Percentiles rank a stretch among this genome's conserved stretches.
These are phyloP conservation scores for Oemleria cerasiformis DNA, from an alignment of 306 rosid genomes.

Conservation along the genomic window DNA sequence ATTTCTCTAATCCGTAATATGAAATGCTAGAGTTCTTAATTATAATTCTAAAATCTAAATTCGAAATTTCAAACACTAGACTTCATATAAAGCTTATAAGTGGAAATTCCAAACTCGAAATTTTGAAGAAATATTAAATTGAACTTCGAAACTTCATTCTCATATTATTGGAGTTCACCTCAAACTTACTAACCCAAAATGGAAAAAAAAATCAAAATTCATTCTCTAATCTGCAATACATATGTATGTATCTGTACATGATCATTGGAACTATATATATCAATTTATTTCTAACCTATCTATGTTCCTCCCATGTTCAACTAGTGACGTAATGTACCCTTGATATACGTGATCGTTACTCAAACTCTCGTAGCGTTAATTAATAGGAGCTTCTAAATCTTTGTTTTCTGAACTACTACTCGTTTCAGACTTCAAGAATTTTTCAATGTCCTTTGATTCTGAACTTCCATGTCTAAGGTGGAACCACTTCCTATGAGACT, in stretches of 20 bases:
- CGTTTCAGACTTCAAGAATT: constrained; percentile 54
- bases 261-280: constrained; percentile 49
- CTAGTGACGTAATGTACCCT: background rate
- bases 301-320: constrained; percentile 57
- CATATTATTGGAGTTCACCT: no score
- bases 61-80: no score
- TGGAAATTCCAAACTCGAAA: no score
- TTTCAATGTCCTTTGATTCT: constrained; percentile 52
- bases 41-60: no score
- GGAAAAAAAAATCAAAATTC: no score
- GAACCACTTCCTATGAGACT: constrained; percentile 54
- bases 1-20: no score
- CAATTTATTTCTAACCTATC: constrained; percentile 21
- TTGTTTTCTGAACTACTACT: constrained; percentile 16
- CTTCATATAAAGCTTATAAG: no score
- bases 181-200: no score
- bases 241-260: constrained; percentile 39
- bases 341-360: background rate
- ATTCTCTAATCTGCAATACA: no score
- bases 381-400: constrained; percentile 40
- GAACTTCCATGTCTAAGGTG: constrained; percentile 44
- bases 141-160: no score
- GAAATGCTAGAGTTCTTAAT: no score
- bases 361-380: background rate
- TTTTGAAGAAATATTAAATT: no score